Base-by-base conservation (phyloP, 495 filamentous ascomycete genomes). In the Hyaloscypha hepaticicola region DNA sequence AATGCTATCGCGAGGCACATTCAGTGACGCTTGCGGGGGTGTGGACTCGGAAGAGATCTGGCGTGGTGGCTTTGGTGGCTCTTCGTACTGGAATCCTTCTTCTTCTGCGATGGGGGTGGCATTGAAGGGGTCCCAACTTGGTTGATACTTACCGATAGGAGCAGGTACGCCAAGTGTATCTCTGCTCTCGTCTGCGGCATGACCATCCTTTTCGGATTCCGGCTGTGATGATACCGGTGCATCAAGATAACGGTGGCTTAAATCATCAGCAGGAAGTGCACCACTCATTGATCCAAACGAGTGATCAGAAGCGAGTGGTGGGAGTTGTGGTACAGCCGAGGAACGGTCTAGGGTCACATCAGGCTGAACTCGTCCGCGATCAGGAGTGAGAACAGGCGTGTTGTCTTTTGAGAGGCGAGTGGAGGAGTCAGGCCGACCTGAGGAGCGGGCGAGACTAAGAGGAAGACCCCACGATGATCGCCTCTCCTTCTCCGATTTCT, bases 391-490 rank as follows among this genome's bases (percentile, higher is more conserved):
- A 3, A 41, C 21, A 8, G 65, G 29, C 19, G 33, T 28, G 48
- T 19, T 59, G 8, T 69, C 63, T 16, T 61, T 63, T 7, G 67
- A 65, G 12, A 31, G 55, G 22, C 60, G 63, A 22, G 48, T 21
- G 0, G 56, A 41, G 9, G 63, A 27, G 49, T 71, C 66, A 55
- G 64, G 25, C 60, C 45, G 64, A 50, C 61, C 61, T 9, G 66
- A 67, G 22, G 70, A 67, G 9, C 59, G 59, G 8, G 60, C 55
- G 16, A 66, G 38, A 25, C 55, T 61, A 24, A 74, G 63, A 16
- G 68, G 67, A 28, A 72, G n/a, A 26, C 67, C 71, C 74, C 73
- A 77, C 1, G 74, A 74, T 6, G 66, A 59, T n/a, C 74, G 69
- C 12, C 71, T 64, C 16, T 74, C 70, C 25, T 22, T 34, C 51